Conservation (phyloP, 2,329 filamentous ascomycete species). For the Hymenoscyphus linearis region DNA sequence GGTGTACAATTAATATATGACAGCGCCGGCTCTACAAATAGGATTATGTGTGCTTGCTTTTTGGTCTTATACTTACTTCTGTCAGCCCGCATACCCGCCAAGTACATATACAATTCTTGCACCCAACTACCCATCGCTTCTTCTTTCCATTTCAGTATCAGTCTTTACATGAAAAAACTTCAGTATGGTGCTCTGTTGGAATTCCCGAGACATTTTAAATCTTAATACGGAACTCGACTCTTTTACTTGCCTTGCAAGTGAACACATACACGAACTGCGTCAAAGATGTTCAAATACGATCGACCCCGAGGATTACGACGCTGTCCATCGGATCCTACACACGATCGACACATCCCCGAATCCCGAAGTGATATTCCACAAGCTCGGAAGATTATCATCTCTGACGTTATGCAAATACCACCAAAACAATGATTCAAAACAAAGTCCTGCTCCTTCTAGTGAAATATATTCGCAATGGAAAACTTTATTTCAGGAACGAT, state of each 20-base stretch:
- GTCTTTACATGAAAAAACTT: neutral
- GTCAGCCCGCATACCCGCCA: neutral
- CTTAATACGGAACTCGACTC: constrained; percentile 3
- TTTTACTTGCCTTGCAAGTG: constrained; percentile 2
- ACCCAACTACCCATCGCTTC: neutral
- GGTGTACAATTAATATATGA: constrained; percentile 3
- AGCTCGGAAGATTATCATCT: constrained; percentile 5
- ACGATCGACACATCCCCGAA: constrained; percentile 4
- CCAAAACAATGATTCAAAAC: constrained; percentile 3
- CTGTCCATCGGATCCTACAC: constrained; percentile 1
- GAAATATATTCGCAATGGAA: constrained; percentile 7
- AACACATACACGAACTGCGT: neutral
- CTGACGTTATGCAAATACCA: constrained; percentile 3
- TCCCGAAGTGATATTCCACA: constrained; percentile 3
- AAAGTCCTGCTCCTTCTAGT: neutral
- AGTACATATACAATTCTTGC: neutral
- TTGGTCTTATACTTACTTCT: constrained; percentile 4
- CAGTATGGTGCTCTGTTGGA: constrained; percentile 1
- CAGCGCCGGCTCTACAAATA: constrained; percentile 4
- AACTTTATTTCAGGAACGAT: constrained; percentile 5
- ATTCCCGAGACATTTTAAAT: constrained; percentile 4
- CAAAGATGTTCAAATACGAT: constrained; percentile 4
- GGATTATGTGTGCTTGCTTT: constrained; percentile 1
- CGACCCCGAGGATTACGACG: neutral
- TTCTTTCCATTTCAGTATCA: neutral